Conservation (phyloP, 2,329 filamentous ascomycete species). For the Pseudogymnoascus pannorum region DNA sequence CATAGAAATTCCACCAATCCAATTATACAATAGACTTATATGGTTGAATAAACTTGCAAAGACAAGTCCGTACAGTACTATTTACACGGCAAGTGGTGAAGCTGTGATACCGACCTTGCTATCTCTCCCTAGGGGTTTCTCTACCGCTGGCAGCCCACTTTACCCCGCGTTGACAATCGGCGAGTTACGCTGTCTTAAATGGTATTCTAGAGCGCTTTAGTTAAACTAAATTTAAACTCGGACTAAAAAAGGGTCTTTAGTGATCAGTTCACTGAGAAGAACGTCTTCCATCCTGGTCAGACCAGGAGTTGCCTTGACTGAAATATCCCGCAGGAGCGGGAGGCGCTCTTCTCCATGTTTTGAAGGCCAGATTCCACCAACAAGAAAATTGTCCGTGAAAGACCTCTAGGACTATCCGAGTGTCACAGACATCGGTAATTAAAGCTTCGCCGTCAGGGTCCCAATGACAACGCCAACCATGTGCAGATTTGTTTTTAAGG, state of each 20-base stretch:
- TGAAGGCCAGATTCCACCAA: neutral
- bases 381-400: neutral
- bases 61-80: neutral
- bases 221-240: neutral
- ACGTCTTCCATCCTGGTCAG: neutral
- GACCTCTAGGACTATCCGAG: neutral
- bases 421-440: neutral
- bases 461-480: neutral
- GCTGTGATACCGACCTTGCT: neutral
- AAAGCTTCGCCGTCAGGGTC: neutral
- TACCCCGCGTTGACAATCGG: neutral
- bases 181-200: neutral
- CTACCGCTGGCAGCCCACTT: neutral
- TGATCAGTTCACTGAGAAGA: neutral
- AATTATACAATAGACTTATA: neutral
- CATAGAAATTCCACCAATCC: conserved; percentile 4
- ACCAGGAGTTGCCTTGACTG: neutral
- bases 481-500: neutral
- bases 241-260: neutral
- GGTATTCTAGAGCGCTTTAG: neutral
- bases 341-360: neutral
- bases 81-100: neutral
- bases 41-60: neutral
- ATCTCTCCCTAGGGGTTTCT: neutral
- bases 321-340: neutral